Conservation (phyloP, 1,284 basidiomycete genomes). For the Paramarasmius palmivorus region DNA sequence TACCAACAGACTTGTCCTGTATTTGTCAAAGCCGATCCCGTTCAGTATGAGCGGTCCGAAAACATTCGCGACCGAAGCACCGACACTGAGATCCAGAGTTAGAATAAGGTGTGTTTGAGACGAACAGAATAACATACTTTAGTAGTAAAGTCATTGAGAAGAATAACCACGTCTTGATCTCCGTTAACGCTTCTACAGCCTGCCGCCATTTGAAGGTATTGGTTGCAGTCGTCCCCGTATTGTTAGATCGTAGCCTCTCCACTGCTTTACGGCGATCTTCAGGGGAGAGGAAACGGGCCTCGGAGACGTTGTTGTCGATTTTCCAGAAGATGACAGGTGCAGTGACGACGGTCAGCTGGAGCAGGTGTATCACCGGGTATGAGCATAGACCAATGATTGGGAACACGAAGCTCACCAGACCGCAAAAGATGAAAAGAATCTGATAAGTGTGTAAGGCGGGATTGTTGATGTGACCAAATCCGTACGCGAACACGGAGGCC, state of each 20-base stretch:
- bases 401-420: conserved; percentile 13
- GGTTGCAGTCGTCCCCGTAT: conserved; percentile 16
- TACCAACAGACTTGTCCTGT: conserved; percentile 13
- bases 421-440: conserved; percentile 16
- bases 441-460: conserved; percentile 11
- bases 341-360: not conserved
- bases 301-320: conserved; percentile 14
- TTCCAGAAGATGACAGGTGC: conserved; percentile 12
- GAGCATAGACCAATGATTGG: no score
- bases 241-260: conserved; percentile 17
- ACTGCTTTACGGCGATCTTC: conserved; percentile 18
- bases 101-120: not conserved
- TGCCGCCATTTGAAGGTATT: conserved; percentile 17
- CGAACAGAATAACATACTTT: conserved; percentile 10
- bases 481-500: conserved; percentile 13
- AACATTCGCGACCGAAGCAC: conserved; percentile 16
- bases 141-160: conserved; percentile 17
- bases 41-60: conserved; percentile 19
- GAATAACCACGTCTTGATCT: conserved; percentile 17
- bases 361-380: no score
- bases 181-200: conserved; percentile 12
- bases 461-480: conserved; percentile 15
- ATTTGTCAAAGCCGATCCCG: conserved; percentile 18
- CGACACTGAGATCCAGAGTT: conserved; percentile 10
- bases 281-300: conserved; percentile 18